These are phyloP conservation scores for Pleodorina starrii DNA, from an alignment of 139 green algal genomes.

Conservation along the genomic window DNA sequence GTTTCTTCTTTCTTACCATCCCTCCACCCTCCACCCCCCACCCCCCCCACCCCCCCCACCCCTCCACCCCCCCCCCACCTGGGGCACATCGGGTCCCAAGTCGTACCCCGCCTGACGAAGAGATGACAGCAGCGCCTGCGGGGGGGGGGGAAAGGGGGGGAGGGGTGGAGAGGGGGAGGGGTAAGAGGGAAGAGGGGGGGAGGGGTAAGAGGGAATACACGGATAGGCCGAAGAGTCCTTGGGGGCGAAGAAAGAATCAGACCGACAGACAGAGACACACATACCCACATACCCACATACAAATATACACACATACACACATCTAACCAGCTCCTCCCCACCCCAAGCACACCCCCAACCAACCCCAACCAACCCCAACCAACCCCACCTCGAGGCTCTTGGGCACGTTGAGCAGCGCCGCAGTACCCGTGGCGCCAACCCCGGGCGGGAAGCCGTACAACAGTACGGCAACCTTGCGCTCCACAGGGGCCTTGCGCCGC, in stretches of 20 bases:
- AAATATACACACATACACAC: background rate
- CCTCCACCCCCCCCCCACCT: too few relatives aligned
- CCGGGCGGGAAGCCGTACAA: constrained; percentile 97
- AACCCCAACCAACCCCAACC: too few relatives aligned
- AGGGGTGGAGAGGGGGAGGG: too few relatives aligned
- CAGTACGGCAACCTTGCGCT: constrained; percentile 82
- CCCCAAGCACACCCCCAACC: too few relatives aligned
- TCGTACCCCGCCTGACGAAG: constrained; percentile 83
- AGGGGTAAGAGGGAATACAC: background rate
- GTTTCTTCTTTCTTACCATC: too few relatives aligned
- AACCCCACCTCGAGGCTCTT: constrained; percentile 79
- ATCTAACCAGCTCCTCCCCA: too few relatives aligned
- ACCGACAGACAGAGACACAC: background rate
- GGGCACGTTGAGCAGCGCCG: constrained; percentile 97
- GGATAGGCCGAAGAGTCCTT: too few relatives aligned
- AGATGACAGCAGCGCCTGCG: constrained; percentile 29
- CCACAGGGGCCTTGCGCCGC: constrained; percentile 53
- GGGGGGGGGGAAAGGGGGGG: background rate
- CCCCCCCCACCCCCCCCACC: too few relatives aligned
- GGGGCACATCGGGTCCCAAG: constrained; percentile 70
- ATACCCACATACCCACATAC: background rate
- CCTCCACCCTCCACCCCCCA: too few relatives aligned
- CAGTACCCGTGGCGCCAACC: constrained; percentile 96
- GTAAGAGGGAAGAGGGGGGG: background rate
- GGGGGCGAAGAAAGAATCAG: background rate